Percentiles rank a stretch among this genome's conserved stretches.
These are phyloP conservation scores for Starmera quercuum DNA, from an alignment of 805 yeast species.

Conservation along the genomic window DNA sequence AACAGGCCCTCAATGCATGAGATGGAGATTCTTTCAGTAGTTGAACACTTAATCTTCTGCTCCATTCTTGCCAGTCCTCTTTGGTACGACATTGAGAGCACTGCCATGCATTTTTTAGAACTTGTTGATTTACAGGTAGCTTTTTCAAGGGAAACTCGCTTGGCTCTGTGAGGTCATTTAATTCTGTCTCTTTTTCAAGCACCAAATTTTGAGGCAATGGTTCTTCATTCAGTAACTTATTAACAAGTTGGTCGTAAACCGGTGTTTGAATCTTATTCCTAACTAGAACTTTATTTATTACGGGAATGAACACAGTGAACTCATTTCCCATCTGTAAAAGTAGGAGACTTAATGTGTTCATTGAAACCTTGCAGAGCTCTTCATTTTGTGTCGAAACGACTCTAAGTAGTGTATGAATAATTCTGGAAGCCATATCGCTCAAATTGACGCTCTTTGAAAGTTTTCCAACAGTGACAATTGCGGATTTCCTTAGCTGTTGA, in stretches of 20 bases:
- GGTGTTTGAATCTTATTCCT: constrained; percentile 60
- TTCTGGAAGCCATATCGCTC: constrained; percentile 84
- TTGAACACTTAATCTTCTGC: constrained; percentile 77
- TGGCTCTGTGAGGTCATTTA: constrained; percentile 31
- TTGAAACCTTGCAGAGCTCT: constrained; percentile 55
- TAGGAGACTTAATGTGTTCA: constrained; percentile 74
- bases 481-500: constrained; percentile 51
- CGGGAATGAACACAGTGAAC: constrained; percentile 79
- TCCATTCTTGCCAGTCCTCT: constrained; percentile 99
- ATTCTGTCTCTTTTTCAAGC: constrained; percentile 51
- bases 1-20: constrained; percentile 89
- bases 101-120: constrained; percentile 82
- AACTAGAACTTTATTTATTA: constrained; percentile 59
- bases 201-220: constrained; percentile 74
- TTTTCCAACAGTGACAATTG: constrained; percentile 79
- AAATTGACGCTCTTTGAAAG: constrained; percentile 65
- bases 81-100: constrained; percentile 80
- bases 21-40: constrained; percentile 88
- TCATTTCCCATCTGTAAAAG: constrained; percentile 79
- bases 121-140: constrained; percentile 59
- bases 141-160: constrained; percentile 67
- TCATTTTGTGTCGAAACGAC: constrained; percentile 45
- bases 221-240: constrained; percentile 72
- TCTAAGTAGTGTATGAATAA: constrained; percentile 78
- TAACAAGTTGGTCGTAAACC: constrained; percentile 74